Percentiles rank a stretch among this genome's conserved stretches.
These are phyloP conservation scores for Ascoidea asiatica DNA, from an alignment of 805 yeast species.

Conservation along the genomic window DNA sequence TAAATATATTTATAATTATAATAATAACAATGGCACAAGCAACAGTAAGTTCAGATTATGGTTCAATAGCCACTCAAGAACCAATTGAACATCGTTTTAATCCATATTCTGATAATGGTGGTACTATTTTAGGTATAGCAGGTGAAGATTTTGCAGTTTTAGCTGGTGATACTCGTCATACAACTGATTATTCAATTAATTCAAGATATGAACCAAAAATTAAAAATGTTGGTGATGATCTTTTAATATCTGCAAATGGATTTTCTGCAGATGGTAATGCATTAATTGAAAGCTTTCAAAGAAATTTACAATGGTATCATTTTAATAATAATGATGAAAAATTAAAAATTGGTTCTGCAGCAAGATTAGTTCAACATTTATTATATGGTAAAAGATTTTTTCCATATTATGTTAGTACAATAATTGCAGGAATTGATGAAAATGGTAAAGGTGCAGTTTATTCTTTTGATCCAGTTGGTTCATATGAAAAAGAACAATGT, in stretches of 20 bases:
- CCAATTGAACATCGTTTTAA: conserved; percentile 90
- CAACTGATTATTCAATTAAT: conserved; percentile 86
- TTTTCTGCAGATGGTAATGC: conserved; percentile 93
- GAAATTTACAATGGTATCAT: conserved; percentile 76
- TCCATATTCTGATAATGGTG: conserved; percentile 89
- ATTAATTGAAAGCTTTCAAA: conserved; percentile 57
- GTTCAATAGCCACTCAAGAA: conserved; percentile 31
- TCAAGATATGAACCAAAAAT: conserved; percentile 88
- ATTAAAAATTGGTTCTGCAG: conserved; percentile 59
- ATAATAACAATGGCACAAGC: conserved; percentile 10
- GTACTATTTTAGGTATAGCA: conserved; percentile 94
- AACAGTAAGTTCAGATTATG: conserved; percentile 56
- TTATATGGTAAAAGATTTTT: conserved; percentile 88
- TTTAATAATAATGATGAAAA: conserved; percentile 67
- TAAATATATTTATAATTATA: background rate
- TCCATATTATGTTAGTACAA: conserved; percentile 93
- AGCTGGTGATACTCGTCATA: conserved; percentile 98
- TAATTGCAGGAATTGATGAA: conserved; percentile 82
- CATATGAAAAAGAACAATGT: conserved; percentile 94
- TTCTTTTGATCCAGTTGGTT: conserved; percentile 96
- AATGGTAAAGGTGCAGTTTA: conserved; percentile 87
- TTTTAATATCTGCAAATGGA: conserved; percentile 86
- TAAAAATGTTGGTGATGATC: conserved; percentile 75
- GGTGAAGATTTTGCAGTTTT: conserved; percentile 94
- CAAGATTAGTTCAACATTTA: conserved; percentile 81